Conservation (phyloP, 495 filamentous ascomycete genomes). For the Hypoxylon lenormandii region DNA sequence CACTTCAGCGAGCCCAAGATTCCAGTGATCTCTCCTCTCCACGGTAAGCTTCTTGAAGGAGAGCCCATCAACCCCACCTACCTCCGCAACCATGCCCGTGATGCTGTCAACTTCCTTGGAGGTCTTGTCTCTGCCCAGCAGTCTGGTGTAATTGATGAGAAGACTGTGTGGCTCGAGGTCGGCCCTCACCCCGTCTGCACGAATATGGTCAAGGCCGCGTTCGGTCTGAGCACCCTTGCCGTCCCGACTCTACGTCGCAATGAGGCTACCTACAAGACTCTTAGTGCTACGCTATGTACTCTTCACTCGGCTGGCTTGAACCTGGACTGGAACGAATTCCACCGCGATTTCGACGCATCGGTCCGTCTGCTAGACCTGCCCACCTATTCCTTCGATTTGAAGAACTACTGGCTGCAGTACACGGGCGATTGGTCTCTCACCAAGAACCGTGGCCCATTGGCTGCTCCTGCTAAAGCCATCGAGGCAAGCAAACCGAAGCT, state of each 20-base stretch:
- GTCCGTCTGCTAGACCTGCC: constrained; percentile 76
- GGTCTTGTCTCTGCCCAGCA: constrained; percentile 69
- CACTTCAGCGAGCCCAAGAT: constrained; percentile 70
- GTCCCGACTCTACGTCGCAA: constrained; percentile 67
- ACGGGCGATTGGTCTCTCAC: constrained; percentile 74
- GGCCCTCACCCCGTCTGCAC: constrained; percentile 77
- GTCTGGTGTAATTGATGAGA: constrained; percentile 62
- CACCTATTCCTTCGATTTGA: constrained; percentile 79
- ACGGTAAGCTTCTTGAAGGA: constrained; percentile 69
- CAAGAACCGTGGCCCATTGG: constrained; percentile 74
- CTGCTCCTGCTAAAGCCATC: constrained; percentile 58
- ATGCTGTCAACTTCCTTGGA: constrained; percentile 78
- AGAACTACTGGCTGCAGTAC: constrained; percentile 87
- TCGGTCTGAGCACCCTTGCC: constrained; percentile 67
- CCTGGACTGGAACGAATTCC: constrained; percentile 82
- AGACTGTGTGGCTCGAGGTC: constrained; percentile 73
- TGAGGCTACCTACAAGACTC: constrained; percentile 72
- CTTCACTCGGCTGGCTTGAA: constrained; percentile 75
- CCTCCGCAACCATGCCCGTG: constrained; percentile 73
- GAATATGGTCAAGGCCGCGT: constrained; percentile 75
- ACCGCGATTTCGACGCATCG: constrained; percentile 72
- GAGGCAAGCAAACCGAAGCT: constrained; percentile 65
- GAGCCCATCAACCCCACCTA: constrained; percentile 71
- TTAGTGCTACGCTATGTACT: constrained; percentile 69
- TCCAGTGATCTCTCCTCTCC: constrained; percentile 78